A percentile compares a stretch with the other conserved stretches of the same genome.
Conservation (phyloP, 2,329 filamentous ascomycete genomes). For the Trichoderma aggressivum region DNA sequence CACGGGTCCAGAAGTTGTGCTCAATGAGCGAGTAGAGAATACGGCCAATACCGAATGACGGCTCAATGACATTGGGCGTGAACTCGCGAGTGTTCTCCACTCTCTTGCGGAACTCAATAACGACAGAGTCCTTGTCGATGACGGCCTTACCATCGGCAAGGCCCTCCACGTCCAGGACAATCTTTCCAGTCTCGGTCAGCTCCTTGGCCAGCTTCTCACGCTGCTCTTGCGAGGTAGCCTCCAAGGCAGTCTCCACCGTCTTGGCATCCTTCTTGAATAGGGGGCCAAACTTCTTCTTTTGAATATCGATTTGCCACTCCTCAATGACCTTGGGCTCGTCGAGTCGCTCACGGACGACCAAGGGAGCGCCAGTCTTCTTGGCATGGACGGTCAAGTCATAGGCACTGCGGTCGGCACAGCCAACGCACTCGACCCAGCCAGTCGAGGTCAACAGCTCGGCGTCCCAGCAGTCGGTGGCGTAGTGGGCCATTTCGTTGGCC, state of each 20-base stretch:
- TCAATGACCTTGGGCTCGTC: constrained; percentile 75
- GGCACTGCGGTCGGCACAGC: constrained; percentile 91
- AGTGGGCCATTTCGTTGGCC: constrained; percentile 76
- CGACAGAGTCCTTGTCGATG: constrained; percentile 73
- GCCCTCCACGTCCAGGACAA: constrained; percentile 69
- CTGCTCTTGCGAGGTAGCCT: constrained; percentile 73
- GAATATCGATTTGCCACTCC: constrained; percentile 82
- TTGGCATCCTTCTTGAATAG: constrained; percentile 94
- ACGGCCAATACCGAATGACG: constrained; percentile 93
- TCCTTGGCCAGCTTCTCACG: constrained; percentile 75
- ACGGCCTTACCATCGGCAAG: constrained; percentile 70
- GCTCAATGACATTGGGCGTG: constrained; percentile 94
- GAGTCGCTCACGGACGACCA: constrained; percentile 79
- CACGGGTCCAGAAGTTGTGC: constrained; percentile 90
- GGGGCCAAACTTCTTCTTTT: constrained; percentile 95
- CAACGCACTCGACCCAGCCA: constrained; percentile 98
- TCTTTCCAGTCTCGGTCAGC: constrained; percentile 69
- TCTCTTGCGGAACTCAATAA: constrained; percentile 78
- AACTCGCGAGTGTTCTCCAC: constrained; percentile 84
- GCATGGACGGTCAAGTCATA: constrained; percentile 92
- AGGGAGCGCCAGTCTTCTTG: constrained; percentile 83
- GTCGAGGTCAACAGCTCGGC: constrained; percentile 87
- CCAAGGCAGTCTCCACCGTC: constrained; percentile 74
- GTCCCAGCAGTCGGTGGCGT: constrained; percentile 97
- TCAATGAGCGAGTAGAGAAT: constrained; percentile 93